Evolutionary conservation across 2,329 filamentous ascomycete species (phyloP).

Genomic region (Cordyceps sp.): DNA sequence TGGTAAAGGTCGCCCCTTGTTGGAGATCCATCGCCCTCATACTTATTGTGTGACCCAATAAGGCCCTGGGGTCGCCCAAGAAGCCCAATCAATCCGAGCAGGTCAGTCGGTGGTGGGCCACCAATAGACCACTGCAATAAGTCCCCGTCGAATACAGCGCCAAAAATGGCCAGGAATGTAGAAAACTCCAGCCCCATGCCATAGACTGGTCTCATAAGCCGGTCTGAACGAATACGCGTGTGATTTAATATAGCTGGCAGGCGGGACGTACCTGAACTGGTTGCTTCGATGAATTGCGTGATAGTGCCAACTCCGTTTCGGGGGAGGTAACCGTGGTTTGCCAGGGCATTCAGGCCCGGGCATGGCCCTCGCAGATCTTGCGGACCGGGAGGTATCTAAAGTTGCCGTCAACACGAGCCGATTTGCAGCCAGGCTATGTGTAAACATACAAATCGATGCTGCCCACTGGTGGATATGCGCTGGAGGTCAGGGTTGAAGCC

Average conservation of each 20-base stretch:
- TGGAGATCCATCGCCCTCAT: conserved; percentile 8
- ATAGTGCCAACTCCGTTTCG: conserved; percentile 10
- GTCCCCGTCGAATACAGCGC: conserved; percentile 2
- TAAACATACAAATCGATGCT: background rate
- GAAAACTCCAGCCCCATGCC: background rate
- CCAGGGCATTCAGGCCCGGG: conserved; percentile 15
- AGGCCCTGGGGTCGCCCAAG: background rate
- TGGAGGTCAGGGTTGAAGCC: background rate
- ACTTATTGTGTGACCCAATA: background rate
- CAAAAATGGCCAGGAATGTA: background rate
- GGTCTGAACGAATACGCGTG: background rate
- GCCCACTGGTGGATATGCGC: background rate
- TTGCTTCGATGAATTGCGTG: background rate
- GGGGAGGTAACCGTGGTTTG: conserved; percentile 17
- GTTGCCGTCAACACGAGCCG: background rate
- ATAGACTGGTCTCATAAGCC: background rate
- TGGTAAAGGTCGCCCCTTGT: conserved; percentile 1
- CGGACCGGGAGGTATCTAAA: background rate
- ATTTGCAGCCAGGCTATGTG: background rate
- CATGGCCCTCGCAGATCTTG: conserved; percentile 6
- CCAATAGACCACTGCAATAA: conserved; percentile 3
- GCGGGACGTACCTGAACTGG: background rate
- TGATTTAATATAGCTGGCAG: background rate
- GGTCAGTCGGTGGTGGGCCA: background rate
- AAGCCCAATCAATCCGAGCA: background rate